Evolutionary conservation across 768 basidiomycete species (phyloP).

Genomic region (Tulasnella sp.): DNA sequence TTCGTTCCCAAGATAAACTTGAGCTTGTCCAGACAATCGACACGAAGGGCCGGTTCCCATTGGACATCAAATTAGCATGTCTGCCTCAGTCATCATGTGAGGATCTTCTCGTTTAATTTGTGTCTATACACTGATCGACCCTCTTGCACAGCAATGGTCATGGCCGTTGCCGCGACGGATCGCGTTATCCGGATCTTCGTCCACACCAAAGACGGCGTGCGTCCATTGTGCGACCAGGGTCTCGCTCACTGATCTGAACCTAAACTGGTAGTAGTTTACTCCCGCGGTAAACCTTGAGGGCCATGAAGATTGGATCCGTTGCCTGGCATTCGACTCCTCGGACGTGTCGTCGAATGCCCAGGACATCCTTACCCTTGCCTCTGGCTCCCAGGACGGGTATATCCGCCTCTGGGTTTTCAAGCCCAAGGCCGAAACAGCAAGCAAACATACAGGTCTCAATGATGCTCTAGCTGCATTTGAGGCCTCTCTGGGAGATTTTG

Average conservation of each 20-base stretch:
- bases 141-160: conserved; percentile 46
- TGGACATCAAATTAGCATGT: conserved; percentile 58
- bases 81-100: conserved; percentile 70
- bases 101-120: conserved; percentile 26
- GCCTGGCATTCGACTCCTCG: conserved; percentile 61
- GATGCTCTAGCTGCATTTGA: conserved; percentile 88
- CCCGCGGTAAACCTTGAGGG: conserved; percentile 47
- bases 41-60: conserved; percentile 66
- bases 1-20: not conserved
- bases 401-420: conserved; percentile 91
- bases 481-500: conserved; percentile 65
- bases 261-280: conserved; percentile 31
- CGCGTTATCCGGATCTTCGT: conserved; percentile 73
- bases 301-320: conserved; percentile 94
- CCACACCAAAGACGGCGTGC: conserved; percentile 55
- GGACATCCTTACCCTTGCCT: conserved; percentile 67
- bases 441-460: conserved; percentile 47
- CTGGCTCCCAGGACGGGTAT: conserved; percentile 92
- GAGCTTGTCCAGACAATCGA: conserved; percentile 53
- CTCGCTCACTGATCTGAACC: conserved; percentile 18
- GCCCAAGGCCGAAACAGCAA: conserved; percentile 38
- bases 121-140: not conserved
- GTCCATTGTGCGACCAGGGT: conserved; percentile 31
- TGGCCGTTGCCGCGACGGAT: conserved; percentile 86
- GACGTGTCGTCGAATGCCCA: conserved; percentile 38